Conservation (phyloP, 1,284 basidiomycete species). For the Macrocystidia cucumis region DNA sequence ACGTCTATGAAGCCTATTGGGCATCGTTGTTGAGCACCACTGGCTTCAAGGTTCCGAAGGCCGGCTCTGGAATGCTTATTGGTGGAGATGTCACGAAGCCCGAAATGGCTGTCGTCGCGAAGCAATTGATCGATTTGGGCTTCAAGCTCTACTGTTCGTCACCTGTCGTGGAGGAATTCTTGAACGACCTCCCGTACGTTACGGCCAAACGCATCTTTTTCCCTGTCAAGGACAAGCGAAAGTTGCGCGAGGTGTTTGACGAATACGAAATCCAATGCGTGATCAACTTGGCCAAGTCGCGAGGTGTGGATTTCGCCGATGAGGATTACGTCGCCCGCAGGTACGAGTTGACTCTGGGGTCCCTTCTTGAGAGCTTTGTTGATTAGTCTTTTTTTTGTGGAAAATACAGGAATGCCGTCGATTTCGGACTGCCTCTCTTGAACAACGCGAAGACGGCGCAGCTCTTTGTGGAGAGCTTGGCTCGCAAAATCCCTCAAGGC, state of each 20-base stretch:
- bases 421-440: conserved; percentile 85
- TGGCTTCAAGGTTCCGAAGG: conserved; percentile 82
- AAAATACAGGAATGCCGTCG: conserved; percentile 71
- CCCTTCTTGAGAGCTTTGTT: conserved; percentile 7
- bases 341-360: conserved; percentile 30
- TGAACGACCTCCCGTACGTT: conserved; percentile 79
- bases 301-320: conserved; percentile 76
- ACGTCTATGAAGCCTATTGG: conserved; percentile 97
- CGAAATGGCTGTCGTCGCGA: conserved; percentile 77
- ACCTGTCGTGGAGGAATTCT: conserved; percentile 70
- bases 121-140: conserved; percentile 70
- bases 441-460: conserved; percentile 89
- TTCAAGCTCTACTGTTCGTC: conserved; percentile 94
- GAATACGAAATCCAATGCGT: conserved; percentile 95
- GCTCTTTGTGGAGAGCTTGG: conserved; percentile 88
- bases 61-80: conserved; percentile 80
- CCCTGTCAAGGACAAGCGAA: conserved; percentile 96
- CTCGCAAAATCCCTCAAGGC: conserved; percentile 82
- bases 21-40: conserved; percentile 83
- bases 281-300: conserved; percentile 85
- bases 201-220: conserved; percentile 88
- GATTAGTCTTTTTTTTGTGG: conserved; percentile 6
- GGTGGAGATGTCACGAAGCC: conserved; percentile 83
- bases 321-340: conserved; percentile 95
- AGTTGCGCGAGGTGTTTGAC: conserved; percentile 88